phyloP scores from a whole-genome alignment of 2,329 filamentous ascomycete species.

The Cytospora paraplurivora region DNA sequence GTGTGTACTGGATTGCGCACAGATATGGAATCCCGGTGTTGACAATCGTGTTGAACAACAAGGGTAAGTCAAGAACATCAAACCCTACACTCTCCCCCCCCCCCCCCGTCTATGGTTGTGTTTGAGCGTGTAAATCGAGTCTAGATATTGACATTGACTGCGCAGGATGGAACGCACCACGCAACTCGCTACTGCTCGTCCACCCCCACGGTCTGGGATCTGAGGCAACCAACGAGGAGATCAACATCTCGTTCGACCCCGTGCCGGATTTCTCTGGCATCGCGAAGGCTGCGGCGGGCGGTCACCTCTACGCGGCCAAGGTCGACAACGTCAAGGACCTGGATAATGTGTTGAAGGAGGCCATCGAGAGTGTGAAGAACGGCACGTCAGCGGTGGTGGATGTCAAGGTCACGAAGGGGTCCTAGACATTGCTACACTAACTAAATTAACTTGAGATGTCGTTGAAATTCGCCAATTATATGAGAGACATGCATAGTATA shows the following conservation, averaged over 20 bases:
- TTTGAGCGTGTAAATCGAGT: background rate
- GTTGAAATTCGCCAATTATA: background rate
- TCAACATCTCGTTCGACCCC: slow-evolving; percentile 63
- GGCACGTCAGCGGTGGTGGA: slow-evolving; percentile 58
- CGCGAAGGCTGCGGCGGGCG: slow-evolving; percentile 60
- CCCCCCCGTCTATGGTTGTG: slow-evolving; percentile 5
- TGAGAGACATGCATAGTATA: background rate
- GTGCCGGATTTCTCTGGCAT: slow-evolving; percentile 62
- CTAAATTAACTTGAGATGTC: too few species aligned
- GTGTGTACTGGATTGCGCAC: slow-evolving; percentile 51
- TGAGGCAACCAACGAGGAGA: slow-evolving; percentile 60
- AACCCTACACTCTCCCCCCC: background rate
- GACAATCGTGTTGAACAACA: slow-evolving; percentile 54
- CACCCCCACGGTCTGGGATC: slow-evolving; percentile 60
- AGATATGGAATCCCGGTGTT: slow-evolving; percentile 51
- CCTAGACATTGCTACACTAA: slow-evolving; percentile 36
- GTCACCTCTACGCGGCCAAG: slow-evolving; percentile 52
- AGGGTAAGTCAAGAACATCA: slow-evolving; percentile 40
- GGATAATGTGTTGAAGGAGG: slow-evolving; percentile 50
- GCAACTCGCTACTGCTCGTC: slow-evolving; percentile 57
- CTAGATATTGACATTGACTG: background rate
- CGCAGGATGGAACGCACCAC: slow-evolving; percentile 61
- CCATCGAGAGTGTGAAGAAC: slow-evolving; percentile 52
- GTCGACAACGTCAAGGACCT: slow-evolving; percentile 51
- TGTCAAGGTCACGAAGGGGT: slow-evolving; percentile 51